Evolutionary conservation across 176 grass and related monocot species (phyloP).

Genomic region (Carex myosuroides): DNA sequence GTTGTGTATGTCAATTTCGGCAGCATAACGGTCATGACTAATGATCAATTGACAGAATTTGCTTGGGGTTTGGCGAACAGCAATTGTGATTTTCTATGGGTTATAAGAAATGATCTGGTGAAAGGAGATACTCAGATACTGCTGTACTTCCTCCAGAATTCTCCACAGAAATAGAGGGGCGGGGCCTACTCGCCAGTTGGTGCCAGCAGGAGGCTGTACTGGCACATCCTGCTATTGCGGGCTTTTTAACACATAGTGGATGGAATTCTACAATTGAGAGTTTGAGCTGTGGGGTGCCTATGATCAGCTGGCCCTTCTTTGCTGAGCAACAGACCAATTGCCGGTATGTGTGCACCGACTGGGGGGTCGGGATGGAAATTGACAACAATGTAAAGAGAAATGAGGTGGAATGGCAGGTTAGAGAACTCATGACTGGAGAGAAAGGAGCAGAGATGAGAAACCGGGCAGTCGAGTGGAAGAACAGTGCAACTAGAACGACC

Average conservation of each 20-base stretch:
- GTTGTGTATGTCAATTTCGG: slow-evolving; percentile 80
- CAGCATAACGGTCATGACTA: slow-evolving; percentile 46
- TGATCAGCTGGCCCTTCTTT: slow-evolving; percentile 72
- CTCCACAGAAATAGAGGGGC: background rate
- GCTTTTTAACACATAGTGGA: slow-evolving; percentile 63
- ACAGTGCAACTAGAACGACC: slow-evolving; percentile 21
- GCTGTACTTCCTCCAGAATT: slow-evolving; percentile 39
- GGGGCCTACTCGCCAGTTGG: slow-evolving; percentile 38
- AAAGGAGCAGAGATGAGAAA: slow-evolving; percentile 36
- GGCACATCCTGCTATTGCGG: slow-evolving; percentile 22
- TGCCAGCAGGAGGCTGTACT: slow-evolving; percentile 48
- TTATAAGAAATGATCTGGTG: slow-evolving; percentile 50
- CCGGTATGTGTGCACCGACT: slow-evolving; percentile 32
- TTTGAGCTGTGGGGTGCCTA: slow-evolving; percentile 42
- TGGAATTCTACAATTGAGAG: slow-evolving; percentile 66
- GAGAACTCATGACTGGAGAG: slow-evolving; percentile 40
- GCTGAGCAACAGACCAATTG: slow-evolving; percentile 43
- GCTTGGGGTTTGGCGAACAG: slow-evolving; percentile 55
- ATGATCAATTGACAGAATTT: slow-evolving; percentile 36
- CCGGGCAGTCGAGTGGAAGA: slow-evolving; percentile 32
- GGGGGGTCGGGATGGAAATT: slow-evolving; percentile 46
- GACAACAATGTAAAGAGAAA: slow-evolving; percentile 33
- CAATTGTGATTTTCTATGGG: slow-evolving; percentile 45
- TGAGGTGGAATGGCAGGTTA: slow-evolving; percentile 37
- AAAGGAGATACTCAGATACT: slow-evolving; percentile 36